These are phyloP conservation scores for Fraxinus cuspidata DNA, from an alignment of 257 asterid genomes.

Conservation along the genomic window DNA sequence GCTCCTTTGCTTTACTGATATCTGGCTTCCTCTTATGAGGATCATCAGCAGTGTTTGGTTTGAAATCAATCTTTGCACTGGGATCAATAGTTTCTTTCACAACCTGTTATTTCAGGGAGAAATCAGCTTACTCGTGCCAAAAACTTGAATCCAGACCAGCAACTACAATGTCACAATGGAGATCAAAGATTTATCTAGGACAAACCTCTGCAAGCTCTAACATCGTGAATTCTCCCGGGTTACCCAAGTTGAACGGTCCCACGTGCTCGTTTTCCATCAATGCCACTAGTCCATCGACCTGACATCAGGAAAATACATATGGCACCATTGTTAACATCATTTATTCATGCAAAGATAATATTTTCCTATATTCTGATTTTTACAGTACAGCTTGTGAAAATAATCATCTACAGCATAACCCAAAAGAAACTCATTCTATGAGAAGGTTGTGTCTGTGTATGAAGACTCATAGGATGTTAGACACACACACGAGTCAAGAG, in stretches of 20 bases:
- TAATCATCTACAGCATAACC: not conserved
- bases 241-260: conserved; percentile 64
- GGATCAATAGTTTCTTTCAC: conserved; percentile 94
- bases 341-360: not conserved
- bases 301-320: conserved; percentile 3
- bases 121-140: conserved; percentile 9
- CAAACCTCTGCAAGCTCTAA: conserved; percentile 56
- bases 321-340: not conserved
- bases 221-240: conserved; percentile 62
- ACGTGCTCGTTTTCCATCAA: conserved; percentile 59
- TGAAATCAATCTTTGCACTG: conserved; percentile 78
- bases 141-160: not conserved
- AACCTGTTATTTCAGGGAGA: conserved; percentile 50
- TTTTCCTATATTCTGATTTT: conserved; percentile 1
- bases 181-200: conserved; percentile 11
- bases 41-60: conserved; percentile 91
- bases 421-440: not conserved
- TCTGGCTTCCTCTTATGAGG: conserved; percentile 99
- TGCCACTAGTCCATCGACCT: conserved; percentile 57
- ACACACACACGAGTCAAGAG: not conserved
- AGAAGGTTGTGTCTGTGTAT: not conserved
- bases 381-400: not conserved
- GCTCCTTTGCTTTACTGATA: conserved; percentile 85
- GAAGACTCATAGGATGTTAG: not conserved
- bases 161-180: not conserved